Conservation (phyloP, 1,139 yeast genomes). For the Taphrina deformans region DNA sequence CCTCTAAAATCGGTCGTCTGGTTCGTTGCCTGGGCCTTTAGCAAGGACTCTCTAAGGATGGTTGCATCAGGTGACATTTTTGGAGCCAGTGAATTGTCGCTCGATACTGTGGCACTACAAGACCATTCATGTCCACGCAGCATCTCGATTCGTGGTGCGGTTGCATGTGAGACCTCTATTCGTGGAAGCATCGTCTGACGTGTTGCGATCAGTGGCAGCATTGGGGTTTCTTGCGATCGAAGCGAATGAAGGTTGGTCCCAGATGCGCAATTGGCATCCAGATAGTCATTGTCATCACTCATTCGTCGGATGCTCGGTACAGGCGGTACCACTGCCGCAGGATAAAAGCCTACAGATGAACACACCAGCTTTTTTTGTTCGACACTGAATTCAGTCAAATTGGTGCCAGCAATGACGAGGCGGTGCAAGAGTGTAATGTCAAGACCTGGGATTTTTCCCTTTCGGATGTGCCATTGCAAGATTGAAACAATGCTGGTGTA, state of each 20-base stretch:
- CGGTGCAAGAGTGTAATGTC: slow-evolving; percentile 2
- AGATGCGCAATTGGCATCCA: background rate
- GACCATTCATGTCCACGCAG: background rate
- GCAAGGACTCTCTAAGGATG: background rate
- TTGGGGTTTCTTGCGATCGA: background rate
- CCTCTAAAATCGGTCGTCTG: background rate
- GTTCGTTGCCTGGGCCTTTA: background rate
- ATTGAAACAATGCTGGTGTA: slow-evolving; percentile 12
- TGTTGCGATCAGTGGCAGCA: background rate
- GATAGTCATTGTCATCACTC: background rate
- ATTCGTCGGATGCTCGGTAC: background rate
- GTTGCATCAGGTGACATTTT: background rate
- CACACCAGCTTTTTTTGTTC: slow-evolving; percentile 7
- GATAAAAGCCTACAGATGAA: slow-evolving; percentile 6
- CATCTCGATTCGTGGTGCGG: background rate
- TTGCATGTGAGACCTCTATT: background rate
- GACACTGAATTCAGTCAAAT: slow-evolving; percentile 9
- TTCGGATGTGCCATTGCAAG: slow-evolving; percentile 20
- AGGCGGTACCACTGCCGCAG: background rate
- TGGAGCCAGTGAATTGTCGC: background rate
- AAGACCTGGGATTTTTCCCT: slow-evolving; percentile 14
- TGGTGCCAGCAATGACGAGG: slow-evolving; percentile 15
- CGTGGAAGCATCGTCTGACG: background rate
- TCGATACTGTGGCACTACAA: background rate
- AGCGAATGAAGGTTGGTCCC: background rate